These are phyloP conservation scores for Penicillium maclennaniae DNA, from an alignment of 495 filamentous ascomycete species.

Conservation along the genomic window DNA sequence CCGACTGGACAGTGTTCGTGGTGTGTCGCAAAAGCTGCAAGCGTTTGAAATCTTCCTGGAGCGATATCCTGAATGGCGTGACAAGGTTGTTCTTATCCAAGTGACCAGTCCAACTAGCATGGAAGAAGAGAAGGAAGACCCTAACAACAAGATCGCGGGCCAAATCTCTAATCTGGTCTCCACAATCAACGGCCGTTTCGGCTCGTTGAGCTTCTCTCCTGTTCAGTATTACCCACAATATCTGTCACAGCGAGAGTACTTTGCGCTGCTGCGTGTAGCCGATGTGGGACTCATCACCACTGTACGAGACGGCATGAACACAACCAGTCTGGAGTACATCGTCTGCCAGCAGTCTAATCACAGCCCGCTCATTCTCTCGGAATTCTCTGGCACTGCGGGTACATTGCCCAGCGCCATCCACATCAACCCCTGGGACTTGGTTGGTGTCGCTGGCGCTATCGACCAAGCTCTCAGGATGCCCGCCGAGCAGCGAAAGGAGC, in stretches of 20 bases:
- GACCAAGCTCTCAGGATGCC: conserved; percentile 73
- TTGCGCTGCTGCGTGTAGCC: conserved; percentile 79
- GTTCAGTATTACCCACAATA: conserved; percentile 94
- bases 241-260: conserved; percentile 80
- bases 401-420: conserved; percentile 80
- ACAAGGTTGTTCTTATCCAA: conserved; percentile 91
- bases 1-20: conserved; percentile 81
- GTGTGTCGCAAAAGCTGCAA: conserved; percentile 88
- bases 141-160: conserved; percentile 66
- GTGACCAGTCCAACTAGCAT: conserved; percentile 82
- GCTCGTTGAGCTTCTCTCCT: conserved; percentile 77
- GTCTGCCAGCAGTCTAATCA: conserved; percentile 81
- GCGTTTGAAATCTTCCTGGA: conserved; percentile 90
- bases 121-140: conserved; percentile 67
- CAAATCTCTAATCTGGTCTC: conserved; percentile 84
- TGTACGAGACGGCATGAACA: conserved; percentile 95
- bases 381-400: conserved; percentile 91
- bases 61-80: conserved; percentile 79
- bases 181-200: conserved; percentile 85
- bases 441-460: conserved; percentile 75
- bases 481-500: conserved; percentile 51
- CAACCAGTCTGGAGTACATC: conserved; percentile 88
- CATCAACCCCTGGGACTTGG: conserved; percentile 90
- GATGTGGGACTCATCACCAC: conserved; percentile 90
- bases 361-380: conserved; percentile 85